Percentiles rank a stretch among this genome's conserved stretches.
phyloP scores from a whole-genome alignment of 352 stramenopile species.

The Globisporangium solare region DNA sequence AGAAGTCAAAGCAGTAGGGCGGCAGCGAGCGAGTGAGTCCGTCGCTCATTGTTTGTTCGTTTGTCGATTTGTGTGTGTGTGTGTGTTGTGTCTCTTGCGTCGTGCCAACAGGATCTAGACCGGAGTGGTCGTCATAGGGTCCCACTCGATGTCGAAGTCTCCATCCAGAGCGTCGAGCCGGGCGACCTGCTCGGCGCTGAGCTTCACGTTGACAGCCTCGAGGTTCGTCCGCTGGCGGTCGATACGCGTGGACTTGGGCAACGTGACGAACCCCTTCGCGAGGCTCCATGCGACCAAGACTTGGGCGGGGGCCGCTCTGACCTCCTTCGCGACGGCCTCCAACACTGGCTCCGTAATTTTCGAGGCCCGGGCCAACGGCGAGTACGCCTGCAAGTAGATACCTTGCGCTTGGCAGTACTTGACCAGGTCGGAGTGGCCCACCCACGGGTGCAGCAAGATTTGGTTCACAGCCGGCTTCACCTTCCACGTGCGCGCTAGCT shows the following conservation, averaged over 20 bases:
- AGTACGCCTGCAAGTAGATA: constrained; percentile 58
- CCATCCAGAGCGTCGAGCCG: constrained; percentile 37
- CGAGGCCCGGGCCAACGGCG: constrained; percentile 30
- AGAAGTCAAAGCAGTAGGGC: too few relatives aligned
- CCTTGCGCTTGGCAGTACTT: constrained; percentile 44
- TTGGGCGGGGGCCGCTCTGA: constrained; percentile 28
- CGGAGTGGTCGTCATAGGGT: constrained; percentile 50
- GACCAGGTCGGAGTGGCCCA: constrained; percentile 47
- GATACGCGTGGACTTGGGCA: constrained; percentile 67
- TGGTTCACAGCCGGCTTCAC: constrained; percentile 79
- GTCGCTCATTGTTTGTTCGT: too few relatives aligned
- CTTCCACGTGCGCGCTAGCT: constrained; percentile 50
- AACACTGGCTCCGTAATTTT: constrained; percentile 31
- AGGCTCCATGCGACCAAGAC: constrained; percentile 48
- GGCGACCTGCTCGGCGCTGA: constrained; percentile 36
- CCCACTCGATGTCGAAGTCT: constrained; percentile 45
- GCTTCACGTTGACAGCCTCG: constrained; percentile 23
- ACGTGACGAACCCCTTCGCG: constrained; percentile 36
- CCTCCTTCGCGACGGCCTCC: constrained; percentile 22
- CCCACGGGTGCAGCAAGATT: constrained; percentile 73
- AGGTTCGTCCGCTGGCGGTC: constrained; percentile 64
- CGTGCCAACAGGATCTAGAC: too few relatives aligned
- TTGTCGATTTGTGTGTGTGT: too few relatives aligned
- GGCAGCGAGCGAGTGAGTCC: too few relatives aligned
- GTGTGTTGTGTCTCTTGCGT: too few relatives aligned